phyloP scores from a whole-genome alignment of 257 asterid genomes.

The Apocynum venetum region DNA sequence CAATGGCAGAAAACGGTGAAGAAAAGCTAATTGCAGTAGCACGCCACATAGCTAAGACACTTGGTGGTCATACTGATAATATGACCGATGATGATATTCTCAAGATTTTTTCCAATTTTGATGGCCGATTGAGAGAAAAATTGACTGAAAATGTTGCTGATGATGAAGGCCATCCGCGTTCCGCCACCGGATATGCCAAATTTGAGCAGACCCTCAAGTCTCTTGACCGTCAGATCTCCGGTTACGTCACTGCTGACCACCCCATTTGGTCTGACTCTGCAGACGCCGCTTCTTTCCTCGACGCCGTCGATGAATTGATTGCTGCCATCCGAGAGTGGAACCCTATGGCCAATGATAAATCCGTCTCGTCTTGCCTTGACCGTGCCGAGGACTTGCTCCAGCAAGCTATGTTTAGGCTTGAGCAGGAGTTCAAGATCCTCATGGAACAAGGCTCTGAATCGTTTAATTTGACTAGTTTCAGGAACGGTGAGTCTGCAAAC shows the following conservation, averaged over 20 bases:
- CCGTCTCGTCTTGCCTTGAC: constrained; percentile 66
- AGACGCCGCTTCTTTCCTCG: constrained; percentile 56
- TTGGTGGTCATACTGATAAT: constrained; percentile 85
- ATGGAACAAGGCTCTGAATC: constrained; percentile 72
- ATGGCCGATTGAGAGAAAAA: constrained; percentile 76
- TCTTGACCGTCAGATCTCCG: constrained; percentile 80
- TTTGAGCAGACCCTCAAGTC: constrained; percentile 61
- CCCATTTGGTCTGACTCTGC: constrained; percentile 67
- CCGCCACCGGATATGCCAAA: constrained; percentile 12
- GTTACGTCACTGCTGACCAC: constrained; percentile 40
- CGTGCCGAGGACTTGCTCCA: constrained; percentile 87
- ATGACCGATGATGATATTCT: constrained; percentile 93
- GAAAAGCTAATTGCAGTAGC: constrained; percentile 92
- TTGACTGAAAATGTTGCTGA: constrained; percentile 60
- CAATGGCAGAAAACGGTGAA: constrained; percentile 94
- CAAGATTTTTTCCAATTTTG: constrained; percentile 88
- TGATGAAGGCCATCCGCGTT: constrained; percentile 33
- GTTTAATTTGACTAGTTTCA: constrained; percentile 36
- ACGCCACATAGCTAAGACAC: constrained; percentile 92
- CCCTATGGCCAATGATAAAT: constrained; percentile 61
- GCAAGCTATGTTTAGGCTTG: constrained; percentile 85
- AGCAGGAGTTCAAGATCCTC: constrained; percentile 71
- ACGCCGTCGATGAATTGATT: constrained; percentile 55
- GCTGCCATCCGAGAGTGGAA: constrained; percentile 61
- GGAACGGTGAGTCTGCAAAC: constrained; percentile 33